phyloP scores from a whole-genome alignment of 2,329 filamentous ascomycete species.

The Trematosphaeria pertusa region DNA sequence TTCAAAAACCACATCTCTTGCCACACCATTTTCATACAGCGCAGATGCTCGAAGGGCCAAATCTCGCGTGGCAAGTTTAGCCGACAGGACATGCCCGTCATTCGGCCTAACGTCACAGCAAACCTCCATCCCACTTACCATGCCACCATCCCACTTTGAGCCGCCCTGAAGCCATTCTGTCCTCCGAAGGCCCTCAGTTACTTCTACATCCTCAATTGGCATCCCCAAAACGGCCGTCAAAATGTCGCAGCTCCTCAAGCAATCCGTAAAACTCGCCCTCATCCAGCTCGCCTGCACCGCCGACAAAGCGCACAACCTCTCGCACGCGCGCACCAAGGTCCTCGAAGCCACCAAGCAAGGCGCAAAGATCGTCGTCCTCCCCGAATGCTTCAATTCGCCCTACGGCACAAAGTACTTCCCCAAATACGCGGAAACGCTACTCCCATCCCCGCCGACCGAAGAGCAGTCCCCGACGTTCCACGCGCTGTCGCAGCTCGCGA shows the following conservation, averaged over 20 bases:
- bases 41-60: too few species aligned
- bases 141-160: conserved; percentile 6
- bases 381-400: conserved; percentile 98
- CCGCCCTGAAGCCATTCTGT: conserved; percentile 7
- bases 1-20: too few species aligned
- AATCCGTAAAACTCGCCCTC: conserved; percentile 48
- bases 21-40: too few species aligned
- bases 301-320: conserved; percentile 86
- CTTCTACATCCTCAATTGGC: background rate
- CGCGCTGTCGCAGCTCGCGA: conserved; percentile 79
- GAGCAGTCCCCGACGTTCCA: conserved; percentile 83
- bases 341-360: conserved; percentile 77
- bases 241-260: conserved; percentile 43
- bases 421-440: conserved; percentile 87
- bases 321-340: conserved; percentile 80
- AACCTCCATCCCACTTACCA: conserved; percentile 4
- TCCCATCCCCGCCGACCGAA: conserved; percentile 73
- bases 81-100: background rate
- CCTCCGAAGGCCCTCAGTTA: background rate
- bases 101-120: background rate
- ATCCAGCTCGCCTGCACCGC: conserved; percentile 60
- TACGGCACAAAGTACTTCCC: conserved; percentile 94
- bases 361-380: conserved; percentile 87
- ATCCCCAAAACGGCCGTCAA: background rate
- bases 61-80: conserved; percentile 2